Percentiles rank a stretch among this genome's conserved stretches.
These are phyloP conservation scores for Globisporangium splendens DNA, from an alignment of 352 stramenopile species.

Conservation along the genomic window DNA sequence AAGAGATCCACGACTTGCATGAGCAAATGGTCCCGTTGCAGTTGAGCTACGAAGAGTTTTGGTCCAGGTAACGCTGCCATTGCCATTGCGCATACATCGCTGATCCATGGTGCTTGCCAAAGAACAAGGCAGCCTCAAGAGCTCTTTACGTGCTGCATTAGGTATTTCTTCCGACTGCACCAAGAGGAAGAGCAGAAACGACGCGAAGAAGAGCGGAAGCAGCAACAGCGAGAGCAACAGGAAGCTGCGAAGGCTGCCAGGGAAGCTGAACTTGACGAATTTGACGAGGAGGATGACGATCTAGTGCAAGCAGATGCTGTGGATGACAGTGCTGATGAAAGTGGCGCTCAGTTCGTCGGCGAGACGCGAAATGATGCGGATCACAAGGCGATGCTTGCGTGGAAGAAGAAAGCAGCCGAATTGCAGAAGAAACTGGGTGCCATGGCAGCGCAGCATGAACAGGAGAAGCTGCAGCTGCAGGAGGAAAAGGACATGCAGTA, in stretches of 20 bases:
- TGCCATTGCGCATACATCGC: neutral
- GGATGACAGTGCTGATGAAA: constrained; percentile 19
- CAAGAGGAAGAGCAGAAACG: constrained; percentile 30
- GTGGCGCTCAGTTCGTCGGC: constrained; percentile 34
- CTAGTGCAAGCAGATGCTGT: constrained; percentile 23
- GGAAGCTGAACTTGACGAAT: constrained; percentile 13
- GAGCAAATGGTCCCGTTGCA: constrained; percentile 71
- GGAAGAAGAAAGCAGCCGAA: constrained; percentile 66
- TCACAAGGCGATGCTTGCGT: constrained; percentile 41
- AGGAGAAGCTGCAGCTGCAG: constrained; percentile 42
- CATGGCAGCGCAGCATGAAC: constrained; percentile 32
- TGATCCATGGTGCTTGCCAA: neutral
- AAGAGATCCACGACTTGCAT: constrained; percentile 52
- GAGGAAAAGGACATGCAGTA: constrained; percentile 56
- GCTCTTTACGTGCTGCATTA: constrained; percentile 5
- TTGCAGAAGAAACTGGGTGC: constrained; percentile 56
- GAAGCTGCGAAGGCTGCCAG: neutral
- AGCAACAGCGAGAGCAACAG: constrained; percentile 26
- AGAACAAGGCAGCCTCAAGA: neutral
- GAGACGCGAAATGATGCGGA: constrained; percentile 35
- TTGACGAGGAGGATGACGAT: constrained; percentile 11
- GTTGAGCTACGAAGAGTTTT: constrained; percentile 82
- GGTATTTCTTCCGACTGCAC: constrained; percentile 72
- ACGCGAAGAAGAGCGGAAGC: constrained; percentile 26
- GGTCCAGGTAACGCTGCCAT: constrained; percentile 44